Conservation (phyloP, 768 basidiomycete genomes). For the Auricularia heimuer region DNA sequence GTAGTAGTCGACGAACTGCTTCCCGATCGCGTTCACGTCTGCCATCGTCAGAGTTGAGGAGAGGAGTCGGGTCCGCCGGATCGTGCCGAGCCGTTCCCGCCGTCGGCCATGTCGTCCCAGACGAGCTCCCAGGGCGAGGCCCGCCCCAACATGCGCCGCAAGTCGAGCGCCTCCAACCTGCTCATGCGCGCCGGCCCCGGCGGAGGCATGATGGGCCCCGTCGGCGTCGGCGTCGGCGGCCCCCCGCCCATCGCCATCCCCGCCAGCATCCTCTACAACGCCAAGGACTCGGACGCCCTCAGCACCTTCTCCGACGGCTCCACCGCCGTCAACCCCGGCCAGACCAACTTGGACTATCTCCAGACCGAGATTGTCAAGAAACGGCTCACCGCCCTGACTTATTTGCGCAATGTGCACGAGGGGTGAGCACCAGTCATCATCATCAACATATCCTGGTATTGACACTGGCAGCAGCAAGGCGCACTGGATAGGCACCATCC, state of each 20-base stretch:
- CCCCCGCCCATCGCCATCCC: conserved; percentile 4
- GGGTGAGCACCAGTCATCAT: conserved; percentile 42
- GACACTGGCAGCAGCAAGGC: conserved; percentile 40
- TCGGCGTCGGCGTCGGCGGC: conserved; percentile 3
- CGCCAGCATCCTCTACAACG: conserved; percentile 4
- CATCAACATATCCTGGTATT: too few relatives aligned
- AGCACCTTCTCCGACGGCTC: not conserved
- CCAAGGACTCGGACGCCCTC: not conserved
- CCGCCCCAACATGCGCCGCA: conserved; percentile 67
- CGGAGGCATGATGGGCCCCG: not conserved
- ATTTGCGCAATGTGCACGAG: conserved; percentile 76
- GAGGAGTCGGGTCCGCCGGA: conserved; percentile 9
- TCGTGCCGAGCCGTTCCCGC: conserved; percentile 4
- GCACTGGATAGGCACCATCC: conserved; percentile 84
- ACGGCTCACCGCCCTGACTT: conserved; percentile 75
- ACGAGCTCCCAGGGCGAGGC: conserved; percentile 3
- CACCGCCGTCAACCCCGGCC: not conserved
- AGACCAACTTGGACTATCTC: conserved; percentile 47
- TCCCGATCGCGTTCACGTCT: conserved; percentile 64
- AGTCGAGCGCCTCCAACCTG: conserved; percentile 49
- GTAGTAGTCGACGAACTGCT: conserved; percentile 76
- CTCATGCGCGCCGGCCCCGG: not conserved
- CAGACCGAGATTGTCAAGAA: conserved; percentile 67
- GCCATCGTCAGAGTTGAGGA: conserved; percentile 38
- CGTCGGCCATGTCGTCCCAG: not conserved